Percentiles rank a stretch among this genome's conserved stretches.
Evolutionary conservation across 441 rosid genomes (phyloP).

Genomic region (Raphanus hybrid): DNA sequence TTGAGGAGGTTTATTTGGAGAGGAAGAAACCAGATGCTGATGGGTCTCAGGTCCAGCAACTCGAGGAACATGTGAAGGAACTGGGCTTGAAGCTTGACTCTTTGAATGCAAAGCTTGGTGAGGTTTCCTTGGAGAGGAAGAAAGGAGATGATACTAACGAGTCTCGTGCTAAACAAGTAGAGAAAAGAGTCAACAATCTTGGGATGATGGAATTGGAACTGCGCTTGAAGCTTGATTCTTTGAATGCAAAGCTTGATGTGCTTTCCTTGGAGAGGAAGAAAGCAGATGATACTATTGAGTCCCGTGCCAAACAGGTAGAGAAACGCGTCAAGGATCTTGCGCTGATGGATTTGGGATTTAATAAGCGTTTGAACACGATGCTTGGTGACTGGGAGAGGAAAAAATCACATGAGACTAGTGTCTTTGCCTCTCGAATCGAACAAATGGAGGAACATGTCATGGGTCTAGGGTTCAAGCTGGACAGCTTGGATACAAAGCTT

Average conservation of each 20-base stretch:
- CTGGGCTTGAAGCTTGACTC: neutral
- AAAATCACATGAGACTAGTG: neutral
- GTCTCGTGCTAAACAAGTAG: neutral
- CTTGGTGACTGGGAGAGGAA: neutral
- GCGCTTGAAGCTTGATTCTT: too few relatives aligned
- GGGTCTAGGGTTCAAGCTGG: neutral
- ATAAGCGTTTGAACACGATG: neutral
- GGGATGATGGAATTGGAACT: neutral
- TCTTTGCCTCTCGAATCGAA: conserved; percentile 5
- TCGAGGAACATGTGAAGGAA: neutral
- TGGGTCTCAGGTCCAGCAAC: conserved; percentile 9
- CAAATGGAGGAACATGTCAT: neutral
- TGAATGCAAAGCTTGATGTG: too few relatives aligned
- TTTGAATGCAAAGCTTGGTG: conserved; percentile 3
- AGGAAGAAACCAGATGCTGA: neutral
- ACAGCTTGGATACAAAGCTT: conserved; percentile 4
- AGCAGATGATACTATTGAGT: too few relatives aligned
- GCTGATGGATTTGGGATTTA: too few relatives aligned
- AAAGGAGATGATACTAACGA: neutral
- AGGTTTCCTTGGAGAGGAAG: neutral
- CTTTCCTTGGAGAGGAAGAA: too few relatives aligned
- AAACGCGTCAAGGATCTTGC: too few relatives aligned
- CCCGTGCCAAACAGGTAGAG: too few relatives aligned
- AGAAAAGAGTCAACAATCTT: neutral
- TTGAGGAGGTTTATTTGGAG: conserved; percentile 10